phyloP scores from a whole-genome alignment of 306 rosid genomes.

The Astragalus glycyphyllos region DNA sequence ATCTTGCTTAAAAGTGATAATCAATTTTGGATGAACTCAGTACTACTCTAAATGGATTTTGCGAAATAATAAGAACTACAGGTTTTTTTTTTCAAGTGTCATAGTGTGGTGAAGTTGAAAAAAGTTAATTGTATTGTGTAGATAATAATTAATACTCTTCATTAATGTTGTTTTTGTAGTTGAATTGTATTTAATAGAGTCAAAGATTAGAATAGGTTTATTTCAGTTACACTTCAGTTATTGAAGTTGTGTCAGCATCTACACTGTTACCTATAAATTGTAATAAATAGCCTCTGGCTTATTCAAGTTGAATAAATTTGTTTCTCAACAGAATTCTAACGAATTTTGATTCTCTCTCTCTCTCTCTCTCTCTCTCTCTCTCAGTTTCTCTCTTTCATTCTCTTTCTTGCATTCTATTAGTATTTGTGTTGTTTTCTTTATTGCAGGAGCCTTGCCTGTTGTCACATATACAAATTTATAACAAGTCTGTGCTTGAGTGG shows the following conservation, averaged over 20 bases:
- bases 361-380: too few relatives aligned
- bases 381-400: too few relatives aligned
- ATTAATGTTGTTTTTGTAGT: constrained; percentile 7
- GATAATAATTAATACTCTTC: neutral
- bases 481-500: constrained; percentile 97
- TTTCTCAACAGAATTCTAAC: too few relatives aligned
- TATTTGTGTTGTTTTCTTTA: constrained; percentile 5
- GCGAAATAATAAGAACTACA: neutral
- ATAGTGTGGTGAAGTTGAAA: constrained; percentile 10
- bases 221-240: too few relatives aligned
- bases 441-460: constrained; percentile 84
- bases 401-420: too few relatives aligned
- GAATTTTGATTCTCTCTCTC: too few relatives aligned
- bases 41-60: neutral
- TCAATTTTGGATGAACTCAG: neutral
- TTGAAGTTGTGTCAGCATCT: too few relatives aligned
- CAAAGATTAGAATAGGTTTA: too few relatives aligned
- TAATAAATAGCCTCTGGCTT: too few relatives aligned
- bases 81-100: neutral
- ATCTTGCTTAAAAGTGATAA: neutral
- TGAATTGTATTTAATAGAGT: neutral
- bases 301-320: too few relatives aligned
- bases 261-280: too few relatives aligned
- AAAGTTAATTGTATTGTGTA: neutral
- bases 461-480: constrained; percentile 86